Evolutionary conservation across 805 yeast genomes (phyloP), one percentile per base, ranked within the genome.

Genomic region (Cyberlindnera americana): DNA sequence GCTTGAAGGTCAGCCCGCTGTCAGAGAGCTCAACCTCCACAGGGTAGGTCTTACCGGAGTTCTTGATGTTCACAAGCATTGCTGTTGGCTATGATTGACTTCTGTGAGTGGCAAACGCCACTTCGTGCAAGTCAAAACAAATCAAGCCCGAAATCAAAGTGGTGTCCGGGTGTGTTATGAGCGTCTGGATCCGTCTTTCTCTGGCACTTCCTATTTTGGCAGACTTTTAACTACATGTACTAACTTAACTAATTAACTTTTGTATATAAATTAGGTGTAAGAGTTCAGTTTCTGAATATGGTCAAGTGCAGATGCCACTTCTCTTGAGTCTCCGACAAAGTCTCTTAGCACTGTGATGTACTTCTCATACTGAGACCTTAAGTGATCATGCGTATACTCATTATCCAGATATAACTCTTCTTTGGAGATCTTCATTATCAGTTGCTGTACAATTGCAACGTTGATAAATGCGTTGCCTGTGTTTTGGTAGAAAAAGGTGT

Each of bases 11-110:
- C 23, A 82, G 66, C 5, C 74, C 79, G 16, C 62, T 57, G 12
- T 64, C 63, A 6, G 39, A 39, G 5, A 44, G 48, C 1, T 38
- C 33, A 15, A 67, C 35, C 3, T 54, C 49, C n/a, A 77, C 62
- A 10, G 79, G 78, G 59, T 81, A 77, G 6, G 70, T 61, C 50
- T 81, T 82, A 29, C 91, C 89, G 3, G 85, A 71, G 62, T 84
- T 84, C 55, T 81, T 81, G 37, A 84, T 73, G 24, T 47, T 61
- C 23, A 68, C 62, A 23, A 38, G 38, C 33, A 23, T 35, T 18
- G 17, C 19, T 21, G n/a, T n/a, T n/a, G n/a, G n/a, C n/a, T n/a
- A n/a, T n/a, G n/a, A n/a, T n/a, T n/a, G n/a, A n/a, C n/a, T n/a
- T n/a, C n/a, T n/a, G n/a, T n/a, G n/a, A n/a, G n/a, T n/a, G n/a